Conservation (phyloP, 2,329 filamentous ascomycete genomes). For the Colletotrichum eremochloae region DNA sequence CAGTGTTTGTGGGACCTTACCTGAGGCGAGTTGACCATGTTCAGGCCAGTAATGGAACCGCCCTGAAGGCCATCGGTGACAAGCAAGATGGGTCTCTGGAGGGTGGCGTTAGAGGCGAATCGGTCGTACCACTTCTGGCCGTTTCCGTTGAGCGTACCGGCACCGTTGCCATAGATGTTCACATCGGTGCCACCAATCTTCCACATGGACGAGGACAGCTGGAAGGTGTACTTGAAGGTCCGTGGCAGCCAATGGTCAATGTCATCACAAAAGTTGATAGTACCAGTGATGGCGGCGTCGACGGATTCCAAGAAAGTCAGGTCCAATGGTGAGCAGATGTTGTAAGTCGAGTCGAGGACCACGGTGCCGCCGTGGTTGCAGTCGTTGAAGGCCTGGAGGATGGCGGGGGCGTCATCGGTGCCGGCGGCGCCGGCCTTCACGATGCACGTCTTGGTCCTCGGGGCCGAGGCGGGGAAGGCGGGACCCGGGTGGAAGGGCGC, state of each 20-base stretch:
- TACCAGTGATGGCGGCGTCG: conserved; percentile 69
- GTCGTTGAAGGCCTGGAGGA: conserved; percentile 65
- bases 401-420: conserved; percentile 51
- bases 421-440: conserved; percentile 49
- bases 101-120: conserved; percentile 68
- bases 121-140: conserved; percentile 75
- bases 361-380: conserved; percentile 76
- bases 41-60: conserved; percentile 70
- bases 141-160: conserved; percentile 67
- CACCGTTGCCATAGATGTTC: conserved; percentile 73
- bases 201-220: conserved; percentile 68
- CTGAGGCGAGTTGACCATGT: conserved; percentile 68
- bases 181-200: conserved; percentile 56
- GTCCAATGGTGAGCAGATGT: conserved; percentile 74
- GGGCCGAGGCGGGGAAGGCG: conserved; percentile 43
- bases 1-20: conserved; percentile 31
- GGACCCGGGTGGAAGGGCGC: conserved; percentile 42
- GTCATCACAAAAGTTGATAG: conserved; percentile 74
- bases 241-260: conserved; percentile 77
- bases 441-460: conserved; percentile 46
- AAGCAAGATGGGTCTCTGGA: conserved; percentile 70
- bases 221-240: conserved; percentile 73
- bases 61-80: conserved; percentile 69
- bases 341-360: conserved; percentile 71
- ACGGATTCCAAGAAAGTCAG: conserved; percentile 74